Evolutionary conservation across 257 asterid genomes (phyloP).

Genomic region (Solanum raphanifolium): DNA sequence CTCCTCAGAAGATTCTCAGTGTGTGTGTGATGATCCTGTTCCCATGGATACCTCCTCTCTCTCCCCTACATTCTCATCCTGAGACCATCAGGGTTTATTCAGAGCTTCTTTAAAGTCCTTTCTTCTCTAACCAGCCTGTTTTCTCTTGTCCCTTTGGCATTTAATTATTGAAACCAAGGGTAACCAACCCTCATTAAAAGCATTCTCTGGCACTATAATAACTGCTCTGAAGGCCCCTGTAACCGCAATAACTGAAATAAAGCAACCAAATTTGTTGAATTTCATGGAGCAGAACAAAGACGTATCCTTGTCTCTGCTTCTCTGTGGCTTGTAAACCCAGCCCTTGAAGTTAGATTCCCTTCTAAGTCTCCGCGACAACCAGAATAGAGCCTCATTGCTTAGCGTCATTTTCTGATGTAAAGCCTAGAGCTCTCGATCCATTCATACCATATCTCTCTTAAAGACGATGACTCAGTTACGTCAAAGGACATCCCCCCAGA

Average conservation of each 20-base stretch:
- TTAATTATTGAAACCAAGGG: not conserved
- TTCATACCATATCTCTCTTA: not conserved
- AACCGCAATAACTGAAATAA: not conserved
- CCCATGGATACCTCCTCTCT: not conserved
- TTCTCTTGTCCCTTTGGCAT: not conserved
- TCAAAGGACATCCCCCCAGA: too few relatives aligned
- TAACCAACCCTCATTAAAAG: not conserved
- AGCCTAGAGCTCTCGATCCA: not conserved
- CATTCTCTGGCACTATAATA: not conserved
- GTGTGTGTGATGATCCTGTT: not conserved
- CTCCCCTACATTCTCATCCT: not conserved
- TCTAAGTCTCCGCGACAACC: not conserved
- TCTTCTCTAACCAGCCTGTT: not conserved
- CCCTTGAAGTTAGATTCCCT: not conserved
- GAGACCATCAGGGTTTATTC: not conserved
- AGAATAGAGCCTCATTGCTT: not conserved
- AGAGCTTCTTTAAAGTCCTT: not conserved
- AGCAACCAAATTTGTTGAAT: not conserved
- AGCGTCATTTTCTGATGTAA: not conserved
- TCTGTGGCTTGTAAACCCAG: not conserved
- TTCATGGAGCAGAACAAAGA: not conserved
- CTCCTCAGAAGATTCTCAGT: not conserved
- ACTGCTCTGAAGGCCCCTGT: not conserved
- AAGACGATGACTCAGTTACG: too few relatives aligned
- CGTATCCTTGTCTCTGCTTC: not conserved